Evolutionary conservation across 2,329 filamentous ascomycete species (phyloP), one percentile per base, ranked within the genome.

Genomic region (Fusarium sp.): DNA sequence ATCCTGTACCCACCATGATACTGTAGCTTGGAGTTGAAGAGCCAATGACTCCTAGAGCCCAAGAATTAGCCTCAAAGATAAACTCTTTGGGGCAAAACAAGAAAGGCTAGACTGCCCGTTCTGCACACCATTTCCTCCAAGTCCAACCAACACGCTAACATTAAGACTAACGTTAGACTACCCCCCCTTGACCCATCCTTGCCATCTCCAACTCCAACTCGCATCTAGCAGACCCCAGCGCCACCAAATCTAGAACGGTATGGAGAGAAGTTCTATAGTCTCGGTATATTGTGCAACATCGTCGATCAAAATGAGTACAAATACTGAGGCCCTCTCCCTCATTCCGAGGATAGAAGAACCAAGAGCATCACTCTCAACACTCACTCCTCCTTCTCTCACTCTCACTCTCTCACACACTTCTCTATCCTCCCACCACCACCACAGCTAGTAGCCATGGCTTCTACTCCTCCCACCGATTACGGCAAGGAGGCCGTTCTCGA

Each of bases 401-500:
- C 42, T 47, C 39, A 55, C 47, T 26, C 41, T 35, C 50, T 35
- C 39, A 68, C 41, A 62, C 63, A 62, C 22, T 61, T 47, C 50
- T 30, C 60, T 44, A 51, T 47, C 36, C 45, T 57, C 42, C 57
- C 53, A 44, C 53, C 51, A 57, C 53, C 44, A 54, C n/a, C 22
- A 48, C 55, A 56, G 18, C 38, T 48, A 54, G 61, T 66, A 57
- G 48, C 39, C 35, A 73, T 75, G 72, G 69, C 72, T 75, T 53
- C 72, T 62, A 59, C 61, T 59, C 59, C 71, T 32, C 68, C 72
- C 45, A 50, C 56, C 56, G 72, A 75, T 45, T 75, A 73, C 50
- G 72, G 69, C 69, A 75, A 75, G 48, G 72, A 75, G 61, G 69
- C 69, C 45, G 72, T 70, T 56, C 42, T 75, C 50, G 72, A 75